phyloP scores from a whole-genome alignment of 1,284 basidiomycete species.

The Jaminaea rosea region DNA sequence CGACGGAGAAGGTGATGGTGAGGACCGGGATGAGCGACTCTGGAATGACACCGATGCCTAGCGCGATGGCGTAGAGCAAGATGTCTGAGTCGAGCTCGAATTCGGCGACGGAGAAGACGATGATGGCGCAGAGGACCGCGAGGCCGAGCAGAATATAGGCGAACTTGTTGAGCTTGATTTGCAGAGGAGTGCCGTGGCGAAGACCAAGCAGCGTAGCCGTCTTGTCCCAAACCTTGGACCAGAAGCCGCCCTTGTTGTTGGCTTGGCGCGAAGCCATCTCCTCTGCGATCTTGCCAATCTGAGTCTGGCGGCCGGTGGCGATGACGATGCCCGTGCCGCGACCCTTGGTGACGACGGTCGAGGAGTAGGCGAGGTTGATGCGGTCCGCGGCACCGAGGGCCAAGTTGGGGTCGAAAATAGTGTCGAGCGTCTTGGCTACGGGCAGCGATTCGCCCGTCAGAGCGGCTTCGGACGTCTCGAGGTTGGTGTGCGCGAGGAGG shows the following conservation, averaged over 20 bases:
- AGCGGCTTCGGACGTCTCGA: constrained; percentile 40
- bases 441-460: constrained; percentile 38
- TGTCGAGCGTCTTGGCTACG: constrained; percentile 24
- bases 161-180: constrained; percentile 58
- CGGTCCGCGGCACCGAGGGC: constrained; percentile 17
- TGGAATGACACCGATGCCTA: constrained; percentile 42
- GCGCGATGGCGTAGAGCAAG: constrained; percentile 49
- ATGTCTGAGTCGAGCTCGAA: constrained; percentile 40
- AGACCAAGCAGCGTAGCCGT: constrained; percentile 48
- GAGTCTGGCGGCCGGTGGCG: constrained; percentile 31
- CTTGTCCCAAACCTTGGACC: constrained; percentile 17
- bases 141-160: constrained; percentile 58
- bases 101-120: constrained; percentile 14
- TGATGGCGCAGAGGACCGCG: constrained; percentile 53
- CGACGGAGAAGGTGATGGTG: constrained; percentile 35
- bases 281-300: constrained; percentile 40
- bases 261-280: constrained; percentile 12
- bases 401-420: constrained; percentile 14
- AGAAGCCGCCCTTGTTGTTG: not conserved
- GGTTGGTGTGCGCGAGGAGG: constrained; percentile 23
- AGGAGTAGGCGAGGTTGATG: constrained; percentile 30
- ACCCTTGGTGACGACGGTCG: constrained; percentile 39
- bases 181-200: constrained; percentile 55
- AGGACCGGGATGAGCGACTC: constrained; percentile 49
- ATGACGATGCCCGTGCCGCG: constrained; percentile 31